Percentiles rank a stretch among this genome's conserved stretches.
Evolutionary conservation across 306 rosid species (phyloP).

Genomic region (Mimosa pudica): DNA sequence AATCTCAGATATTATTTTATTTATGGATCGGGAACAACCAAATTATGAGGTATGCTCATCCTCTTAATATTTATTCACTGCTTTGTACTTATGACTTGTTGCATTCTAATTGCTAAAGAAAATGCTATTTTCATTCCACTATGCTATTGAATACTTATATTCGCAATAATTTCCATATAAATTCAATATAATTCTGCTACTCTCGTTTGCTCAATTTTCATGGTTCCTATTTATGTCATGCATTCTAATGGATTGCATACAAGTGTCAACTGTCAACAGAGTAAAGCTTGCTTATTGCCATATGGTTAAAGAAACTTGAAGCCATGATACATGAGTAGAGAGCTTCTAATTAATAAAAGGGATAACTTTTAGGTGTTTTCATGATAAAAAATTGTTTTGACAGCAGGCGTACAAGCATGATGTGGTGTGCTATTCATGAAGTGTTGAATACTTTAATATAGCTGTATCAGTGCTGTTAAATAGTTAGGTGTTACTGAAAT

Average conservation of each 20-base stretch:
- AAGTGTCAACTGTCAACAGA: not conserved
- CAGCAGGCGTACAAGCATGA: not conserved
- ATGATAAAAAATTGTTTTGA: not conserved
- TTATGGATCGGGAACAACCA: constrained; percentile 38
- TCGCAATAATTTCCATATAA: constrained; percentile 1
- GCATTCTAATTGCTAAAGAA: not conserved
- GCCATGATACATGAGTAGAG: not conserved
- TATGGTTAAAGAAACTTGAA: not conserved
- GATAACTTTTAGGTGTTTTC: not conserved
- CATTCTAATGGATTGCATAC: not conserved
- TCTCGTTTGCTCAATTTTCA: not conserved
- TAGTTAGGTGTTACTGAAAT: constrained; percentile 1
- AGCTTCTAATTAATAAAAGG: not conserved
- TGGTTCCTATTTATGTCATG: not conserved
- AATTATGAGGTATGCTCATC: constrained; percentile 54
- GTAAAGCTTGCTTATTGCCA: not conserved
- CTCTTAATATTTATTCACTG: constrained; percentile 21
- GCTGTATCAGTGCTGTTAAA: not conserved
- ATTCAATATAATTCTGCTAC: not conserved
- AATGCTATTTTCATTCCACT: not conserved
- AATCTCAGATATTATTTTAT: constrained; percentile 47
- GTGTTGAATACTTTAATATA: not conserved
- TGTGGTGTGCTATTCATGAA: not conserved
- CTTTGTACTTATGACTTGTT: not conserved
- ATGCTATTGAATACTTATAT: constrained; percentile 20